Base-by-base conservation (phyloP, 1,284 basidiomycete genomes). In the Hypsizygus ulmarius region DNA sequence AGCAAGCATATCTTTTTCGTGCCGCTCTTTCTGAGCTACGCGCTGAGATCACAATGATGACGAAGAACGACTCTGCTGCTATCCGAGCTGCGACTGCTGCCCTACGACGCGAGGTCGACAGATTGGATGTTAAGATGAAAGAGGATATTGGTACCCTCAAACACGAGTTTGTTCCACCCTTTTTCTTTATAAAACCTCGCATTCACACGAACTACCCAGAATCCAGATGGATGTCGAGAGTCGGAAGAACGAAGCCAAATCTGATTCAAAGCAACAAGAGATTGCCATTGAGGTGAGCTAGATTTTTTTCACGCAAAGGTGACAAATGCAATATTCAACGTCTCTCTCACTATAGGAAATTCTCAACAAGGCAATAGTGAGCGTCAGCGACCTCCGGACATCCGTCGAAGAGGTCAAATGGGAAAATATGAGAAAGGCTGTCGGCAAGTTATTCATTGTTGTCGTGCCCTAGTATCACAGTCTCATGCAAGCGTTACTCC, bases 141-240 rank as follows among this genome's bases (percentile, higher is more conserved):
- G 93, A 97, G 66, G 93, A 97, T 60, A 73, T 99, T 35, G 82
- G 79, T 18, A 87, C 81, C 30, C 73, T 99, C 60, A 94, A 93
- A 68, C 94, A 97, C 62, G 94, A 98, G 89, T 93, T 59, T 55
- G 83, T 78, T 40, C n/a, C n/a, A 42, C 47, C 45, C 36, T 10
- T 34, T 38, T 49, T 1, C 46, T 34, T 35, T 47, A 14, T 43
- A 44, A n/a, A 36, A 43, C 12, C 40, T 46, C 38, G 2, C 36
- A 40, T n/a, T 43, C 32, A 34, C 36, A 27, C 51, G 19, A 42
- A 40, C 41, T 49, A 35, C 45, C 6, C 51, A 91, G 90, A 61
- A 90, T 96, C 49, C 93, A 98, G 66, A 93, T 99, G 79, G 96
- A 99, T 50, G 78, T 98, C 59, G 94, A 97, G 64, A 93, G 85